Base-by-base conservation (phyloP, 2,329 filamentous ascomycete species). In the Fusarium buxicola region DNA sequence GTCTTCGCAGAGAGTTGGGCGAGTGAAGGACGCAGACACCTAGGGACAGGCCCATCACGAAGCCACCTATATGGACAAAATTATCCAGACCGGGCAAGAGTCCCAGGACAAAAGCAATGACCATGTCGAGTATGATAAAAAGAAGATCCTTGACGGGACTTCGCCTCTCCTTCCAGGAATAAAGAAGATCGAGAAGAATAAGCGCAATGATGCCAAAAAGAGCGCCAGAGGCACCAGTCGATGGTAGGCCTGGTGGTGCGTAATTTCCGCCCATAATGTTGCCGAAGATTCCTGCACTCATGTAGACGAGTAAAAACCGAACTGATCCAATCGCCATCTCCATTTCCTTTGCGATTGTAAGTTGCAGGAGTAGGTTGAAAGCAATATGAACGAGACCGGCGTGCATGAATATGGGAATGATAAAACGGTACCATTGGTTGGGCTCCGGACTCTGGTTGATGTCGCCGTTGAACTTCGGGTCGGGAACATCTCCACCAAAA, bases 351-450 rank as follows among this genome's bases (percentile, higher is more conserved):
- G 91, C 95, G 52, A 98, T 86, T 0, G 92, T 96, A 71, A 97
- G 78, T 75, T 99, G 95, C 18, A 97, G 84, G 8, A 98, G 84
- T 78, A 99, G 84, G 77, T 99, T 99, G 84, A 98, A 97, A 13
- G 88, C 92, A 56, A 99, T 97, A 74, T 99, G 95, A 62, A 99
- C 89, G 53, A 99, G 79, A 12, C 95, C 95, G 2, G 92, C 93
- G 72, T 99, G 95, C 70, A 99, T 81, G 79, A 99, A 99, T 60
- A 99, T 97, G 34, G 95, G 94, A 2, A 90, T 81, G 72, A 99
- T 97, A 80, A 99, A 98, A 59, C 95, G 91, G 78, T 86, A 99
- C 95, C 95, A 99, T 76, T 99, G 95, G 73, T 98, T 89, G 1
- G 95, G 95, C 59, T 86, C 83, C 3, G 89, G 83, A 9, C 63